A percentile compares a stretch with the other conserved stretches of the same genome.
Conservation (phyloP, 2,329 filamentous ascomycete genomes). For the Claviceps purpurea region DNA sequence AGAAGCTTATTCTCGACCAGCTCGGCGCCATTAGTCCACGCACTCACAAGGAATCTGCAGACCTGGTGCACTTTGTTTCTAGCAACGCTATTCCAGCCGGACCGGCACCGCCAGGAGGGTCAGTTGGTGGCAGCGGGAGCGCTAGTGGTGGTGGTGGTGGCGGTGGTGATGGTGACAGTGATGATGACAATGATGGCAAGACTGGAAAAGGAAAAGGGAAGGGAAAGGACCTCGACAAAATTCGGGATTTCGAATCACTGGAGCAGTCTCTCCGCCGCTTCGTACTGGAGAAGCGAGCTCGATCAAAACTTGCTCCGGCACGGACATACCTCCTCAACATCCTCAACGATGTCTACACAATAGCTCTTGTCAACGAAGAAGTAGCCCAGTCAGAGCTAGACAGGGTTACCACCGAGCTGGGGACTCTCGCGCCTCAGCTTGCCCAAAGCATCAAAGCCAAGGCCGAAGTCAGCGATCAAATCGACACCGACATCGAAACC, state of each 20-base stretch:
- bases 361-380: conserved; percentile 78
- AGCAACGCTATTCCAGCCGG: conserved; percentile 83
- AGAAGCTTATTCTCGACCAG: conserved; percentile 88
- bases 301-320: conserved; percentile 89
- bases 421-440: conserved; percentile 71
- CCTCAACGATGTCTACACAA: conserved; percentile 68
- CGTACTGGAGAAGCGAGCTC: conserved; percentile 86
- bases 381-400: conserved; percentile 77
- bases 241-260: conserved; percentile 77
- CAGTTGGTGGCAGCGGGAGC: conserved; percentile 39
- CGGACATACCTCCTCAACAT: conserved; percentile 93
- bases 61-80: conserved; percentile 94
- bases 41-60: conserved; percentile 82
- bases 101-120: conserved; percentile 41
- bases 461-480: conserved; percentile 63
- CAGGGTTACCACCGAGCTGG: conserved; percentile 66
- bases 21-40: conserved; percentile 76
- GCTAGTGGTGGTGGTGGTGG: conserved; percentile 38
- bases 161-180: conserved; percentile 43
- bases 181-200: conserved; percentile 41
- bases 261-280: conserved; percentile 84
- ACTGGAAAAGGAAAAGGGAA: conserved; percentile 69
- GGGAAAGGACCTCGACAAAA: conserved; percentile 77
- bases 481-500: conserved; percentile 71
- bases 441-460: conserved; percentile 74